Conservation (phyloP, 495 filamentous ascomycete species). For the Apiosordaria backusii region DNA sequence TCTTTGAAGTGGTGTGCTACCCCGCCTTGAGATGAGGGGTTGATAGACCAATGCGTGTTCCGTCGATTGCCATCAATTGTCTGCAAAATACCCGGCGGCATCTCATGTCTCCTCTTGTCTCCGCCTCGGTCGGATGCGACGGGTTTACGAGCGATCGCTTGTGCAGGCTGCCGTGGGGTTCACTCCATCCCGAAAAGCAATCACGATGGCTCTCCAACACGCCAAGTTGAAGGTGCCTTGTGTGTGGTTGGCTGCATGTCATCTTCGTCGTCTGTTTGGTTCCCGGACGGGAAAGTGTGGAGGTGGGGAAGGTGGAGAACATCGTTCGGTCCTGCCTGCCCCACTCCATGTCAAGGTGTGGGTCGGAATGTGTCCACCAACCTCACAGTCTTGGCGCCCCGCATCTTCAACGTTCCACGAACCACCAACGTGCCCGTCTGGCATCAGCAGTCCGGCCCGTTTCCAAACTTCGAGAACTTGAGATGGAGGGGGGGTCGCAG, state of each 20-base stretch:
- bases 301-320: not conserved
- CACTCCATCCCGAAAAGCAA: not conserved
- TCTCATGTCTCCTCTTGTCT: not conserved
- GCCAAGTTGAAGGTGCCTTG: not conserved
- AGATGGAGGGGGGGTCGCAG: not conserved
- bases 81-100: constrained; percentile 5
- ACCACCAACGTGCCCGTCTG: not conserved
- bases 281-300: not conserved
- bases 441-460: not conserved
- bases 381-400: not conserved
- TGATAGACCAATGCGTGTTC: not conserved
- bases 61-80: not conserved
- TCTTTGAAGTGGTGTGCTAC: not conserved
- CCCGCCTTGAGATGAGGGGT: not conserved
- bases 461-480: not conserved
- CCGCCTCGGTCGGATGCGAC: not conserved
- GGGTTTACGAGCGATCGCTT: not conserved
- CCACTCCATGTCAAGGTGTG: not conserved
- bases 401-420: not conserved
- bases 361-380: not conserved
- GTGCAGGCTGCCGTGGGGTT: not conserved
- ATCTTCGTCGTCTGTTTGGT: not conserved
- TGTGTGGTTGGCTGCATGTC: not conserved
- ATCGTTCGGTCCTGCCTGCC: too few species aligned
- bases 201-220: not conserved